Evolutionary conservation across 805 yeast genomes (phyloP).

Genomic region (Metschnikowia baotianmanensis): DNA sequence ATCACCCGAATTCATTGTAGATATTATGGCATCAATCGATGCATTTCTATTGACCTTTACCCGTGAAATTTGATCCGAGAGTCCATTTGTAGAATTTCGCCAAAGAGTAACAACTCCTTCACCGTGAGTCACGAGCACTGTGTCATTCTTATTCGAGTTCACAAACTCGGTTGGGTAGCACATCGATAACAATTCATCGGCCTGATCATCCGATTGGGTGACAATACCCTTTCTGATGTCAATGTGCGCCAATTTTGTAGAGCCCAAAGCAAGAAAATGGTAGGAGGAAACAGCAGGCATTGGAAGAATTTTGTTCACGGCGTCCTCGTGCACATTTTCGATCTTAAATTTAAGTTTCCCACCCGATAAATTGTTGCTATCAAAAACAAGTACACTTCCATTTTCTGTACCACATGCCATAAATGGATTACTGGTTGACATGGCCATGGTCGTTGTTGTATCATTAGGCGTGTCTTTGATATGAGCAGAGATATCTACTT

Average conservation of each 20-base stretch:
- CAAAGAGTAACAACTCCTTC: slow-evolving; percentile 87
- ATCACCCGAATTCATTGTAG: slow-evolving; percentile 53
- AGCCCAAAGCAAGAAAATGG: slow-evolving; percentile 77
- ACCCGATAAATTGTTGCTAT: slow-evolving; percentile 51
- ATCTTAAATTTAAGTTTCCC: slow-evolving; percentile 44
- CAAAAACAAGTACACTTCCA: slow-evolving; percentile 65
- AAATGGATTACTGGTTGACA: slow-evolving; percentile 47
- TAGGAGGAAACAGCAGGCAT: slow-evolving; percentile 71
- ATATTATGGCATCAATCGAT: slow-evolving; percentile 68
- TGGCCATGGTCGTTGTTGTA: slow-evolving; percentile 42
- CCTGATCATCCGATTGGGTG: slow-evolving; percentile 80
- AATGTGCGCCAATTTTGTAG: slow-evolving; percentile 74
- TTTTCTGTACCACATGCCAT: slow-evolving; percentile 64
- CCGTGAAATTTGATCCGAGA: slow-evolving; percentile 76
- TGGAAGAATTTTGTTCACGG: slow-evolving; percentile 70
- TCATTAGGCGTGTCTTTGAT: slow-evolving; percentile 24
- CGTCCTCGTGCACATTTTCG: slow-evolving; percentile 65
- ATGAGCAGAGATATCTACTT: slow-evolving; percentile 32
- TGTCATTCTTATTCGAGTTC: slow-evolving; percentile 50
- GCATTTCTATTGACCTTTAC: slow-evolving; percentile 66
- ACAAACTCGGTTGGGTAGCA: slow-evolving; percentile 56
- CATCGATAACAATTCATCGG: slow-evolving; percentile 83
- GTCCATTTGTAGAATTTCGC: slow-evolving; percentile 68
- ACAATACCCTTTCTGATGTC: slow-evolving; percentile 74
- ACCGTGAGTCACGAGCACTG: slow-evolving; percentile 81